Percentiles rank a stretch among this genome's conserved stretches.
Evolutionary conservation across 1,284 basidiomycete genomes (phyloP).

Genomic region (Malassezia brasiliensis): DNA sequence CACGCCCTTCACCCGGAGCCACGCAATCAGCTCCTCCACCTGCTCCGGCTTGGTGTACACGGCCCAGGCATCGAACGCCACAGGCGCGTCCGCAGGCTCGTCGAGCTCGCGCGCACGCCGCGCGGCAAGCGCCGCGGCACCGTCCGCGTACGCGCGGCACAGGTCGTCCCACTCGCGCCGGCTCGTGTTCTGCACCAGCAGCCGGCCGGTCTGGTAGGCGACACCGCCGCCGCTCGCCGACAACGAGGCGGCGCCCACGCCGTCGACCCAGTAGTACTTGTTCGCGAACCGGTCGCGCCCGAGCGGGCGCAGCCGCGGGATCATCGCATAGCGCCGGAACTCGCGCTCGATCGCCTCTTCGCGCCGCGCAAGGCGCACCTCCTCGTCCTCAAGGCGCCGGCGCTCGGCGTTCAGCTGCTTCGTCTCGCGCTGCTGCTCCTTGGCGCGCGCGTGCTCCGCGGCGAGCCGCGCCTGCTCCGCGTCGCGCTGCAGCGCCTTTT

Average conservation of each 20-base stretch:
- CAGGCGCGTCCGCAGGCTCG: conserved; percentile 59
- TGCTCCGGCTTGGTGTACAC: conserved; percentile 75
- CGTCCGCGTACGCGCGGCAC: conserved; percentile 51
- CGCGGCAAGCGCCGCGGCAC: conserved; percentile 35
- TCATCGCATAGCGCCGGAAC: conserved; percentile 73
- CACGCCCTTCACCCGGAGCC: conserved; percentile 82
- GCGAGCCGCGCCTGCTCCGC: conserved; percentile 25
- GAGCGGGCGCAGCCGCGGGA: conserved; percentile 72
- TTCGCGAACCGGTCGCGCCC: conserved; percentile 89
- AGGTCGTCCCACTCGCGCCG: conserved; percentile 51
- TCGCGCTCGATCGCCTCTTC: conserved; percentile 83
- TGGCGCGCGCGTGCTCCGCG: conserved; percentile 21
- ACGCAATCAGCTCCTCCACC: conserved; percentile 69
- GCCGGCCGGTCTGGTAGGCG: conserved; percentile 69
- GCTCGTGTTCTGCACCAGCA: conserved; percentile 82
- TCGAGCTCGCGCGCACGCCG: conserved; percentile 58
- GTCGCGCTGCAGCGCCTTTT: conserved; percentile 36
- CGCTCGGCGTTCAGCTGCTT: conserved; percentile 32
- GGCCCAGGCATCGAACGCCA: conserved; percentile 75
- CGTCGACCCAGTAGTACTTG: conserved; percentile 97
- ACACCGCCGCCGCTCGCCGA: conserved; percentile 56
- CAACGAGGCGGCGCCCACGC: conserved; percentile 72
- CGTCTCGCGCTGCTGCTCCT: conserved; percentile 31
- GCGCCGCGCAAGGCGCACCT: conserved; percentile 64
- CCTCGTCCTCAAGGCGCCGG: conserved; percentile 58